These are phyloP conservation scores for Erysimum cheiri DNA, from an alignment of 441 rosid species.

Conservation along the genomic window DNA sequence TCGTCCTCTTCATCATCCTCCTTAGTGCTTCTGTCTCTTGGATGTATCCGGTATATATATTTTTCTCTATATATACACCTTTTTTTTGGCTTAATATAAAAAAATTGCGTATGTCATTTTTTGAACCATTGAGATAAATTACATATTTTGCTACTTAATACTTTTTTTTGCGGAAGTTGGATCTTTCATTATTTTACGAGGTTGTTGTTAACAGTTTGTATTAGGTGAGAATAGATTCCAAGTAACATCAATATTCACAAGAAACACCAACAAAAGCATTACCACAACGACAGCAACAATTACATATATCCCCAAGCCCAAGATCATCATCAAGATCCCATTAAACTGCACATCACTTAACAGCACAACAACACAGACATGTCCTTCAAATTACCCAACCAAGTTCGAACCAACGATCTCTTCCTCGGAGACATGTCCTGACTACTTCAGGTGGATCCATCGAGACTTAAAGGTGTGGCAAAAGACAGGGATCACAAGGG, in stretches of 20 bases:
- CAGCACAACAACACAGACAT: conserved; percentile 35
- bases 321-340: conserved; percentile 28
- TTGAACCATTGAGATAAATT: neutral
- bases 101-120: neutral
- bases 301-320: conserved; percentile 23
- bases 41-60: conserved; percentile 37
- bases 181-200: neutral
- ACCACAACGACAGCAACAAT: neutral
- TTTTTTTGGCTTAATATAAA: neutral
- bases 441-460: conserved; percentile 67
- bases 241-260: conserved; percentile 8
- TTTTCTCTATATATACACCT: neutral
- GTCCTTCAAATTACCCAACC: conserved; percentile 40
- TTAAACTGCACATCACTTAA: conserved; percentile 32
- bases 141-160: neutral
- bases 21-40: conserved; percentile 45
- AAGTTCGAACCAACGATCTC: conserved; percentile 27
- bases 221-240: conserved; percentile 18
- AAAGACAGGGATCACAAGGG: conserved; percentile 56
- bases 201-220: conserved; percentile 10
- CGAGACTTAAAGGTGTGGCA: conserved; percentile 62
- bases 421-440: conserved; percentile 50
- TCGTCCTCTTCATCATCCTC: conserved; percentile 44
- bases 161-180: neutral
- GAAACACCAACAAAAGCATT: conserved; percentile 11